Conservation (phyloP, 108 stramenopile species). For the Skeletonema costatum region DNA sequence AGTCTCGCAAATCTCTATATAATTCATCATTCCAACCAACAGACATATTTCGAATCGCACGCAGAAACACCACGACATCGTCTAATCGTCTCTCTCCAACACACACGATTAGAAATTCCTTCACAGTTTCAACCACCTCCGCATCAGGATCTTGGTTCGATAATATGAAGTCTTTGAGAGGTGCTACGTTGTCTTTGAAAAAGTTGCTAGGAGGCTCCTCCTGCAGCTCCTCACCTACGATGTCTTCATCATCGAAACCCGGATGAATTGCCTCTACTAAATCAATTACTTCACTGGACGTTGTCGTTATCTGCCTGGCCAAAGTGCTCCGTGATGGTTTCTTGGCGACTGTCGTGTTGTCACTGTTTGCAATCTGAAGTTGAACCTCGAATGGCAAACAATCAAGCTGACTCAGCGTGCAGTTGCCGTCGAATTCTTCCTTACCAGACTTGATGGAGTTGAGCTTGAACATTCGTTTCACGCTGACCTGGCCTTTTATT, state of each 20-base stretch:
- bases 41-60: conserved; percentile 51
- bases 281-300: conserved; percentile 2
- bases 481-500: conserved; percentile 54
- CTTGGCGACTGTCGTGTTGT: conserved; percentile 35
- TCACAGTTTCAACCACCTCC: conserved; percentile 37
- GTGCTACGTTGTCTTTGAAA: conserved; percentile 60
- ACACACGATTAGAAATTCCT: conserved; percentile 54
- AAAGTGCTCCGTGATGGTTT: background rate
- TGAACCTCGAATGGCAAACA: conserved; percentile 72
- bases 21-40: conserved; percentile 52
- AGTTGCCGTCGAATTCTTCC: conserved; percentile 15
- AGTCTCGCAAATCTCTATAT: conserved; percentile 14
- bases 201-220: conserved; percentile 14
- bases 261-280: conserved; percentile 1
- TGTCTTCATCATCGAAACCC: background rate
- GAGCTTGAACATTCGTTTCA: conserved; percentile 76
- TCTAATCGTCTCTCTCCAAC: conserved; percentile 49
- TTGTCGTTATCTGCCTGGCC: background rate
- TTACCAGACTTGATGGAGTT: conserved; percentile 67
- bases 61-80: conserved; percentile 54
- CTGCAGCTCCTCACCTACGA: background rate
- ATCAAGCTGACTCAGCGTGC: conserved; percentile 65
- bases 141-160: conserved; percentile 36
- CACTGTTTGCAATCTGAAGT: conserved; percentile 73
- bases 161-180: conserved; percentile 59